Evolutionary conservation across 306 rosid species (phyloP).

Genomic region (Malus asiatica): DNA sequence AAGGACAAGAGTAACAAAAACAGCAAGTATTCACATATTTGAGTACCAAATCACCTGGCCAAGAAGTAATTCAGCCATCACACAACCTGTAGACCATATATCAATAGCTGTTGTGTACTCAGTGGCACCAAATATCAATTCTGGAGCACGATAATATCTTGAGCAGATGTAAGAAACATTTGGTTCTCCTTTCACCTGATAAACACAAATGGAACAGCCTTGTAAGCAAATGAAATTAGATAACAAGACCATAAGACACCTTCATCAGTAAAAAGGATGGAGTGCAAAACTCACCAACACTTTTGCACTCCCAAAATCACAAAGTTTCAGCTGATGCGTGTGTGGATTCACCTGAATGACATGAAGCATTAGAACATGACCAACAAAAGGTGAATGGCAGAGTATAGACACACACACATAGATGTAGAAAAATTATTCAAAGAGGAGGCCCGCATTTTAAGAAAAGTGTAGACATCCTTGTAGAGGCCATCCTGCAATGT

Average conservation of each 20-base stretch:
- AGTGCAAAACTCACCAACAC: constrained; percentile 62
- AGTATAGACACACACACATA: neutral
- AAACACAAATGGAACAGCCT: constrained; percentile 14
- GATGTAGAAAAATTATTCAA: neutral
- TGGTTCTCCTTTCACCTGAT: constrained; percentile 97
- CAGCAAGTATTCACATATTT: constrained; percentile 5
- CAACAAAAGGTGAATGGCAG: neutral
- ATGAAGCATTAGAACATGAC: constrained; percentile 24
- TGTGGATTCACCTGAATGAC: constrained; percentile 89
- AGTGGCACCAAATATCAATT: constrained; percentile 95
- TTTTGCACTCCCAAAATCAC: constrained; percentile 99
- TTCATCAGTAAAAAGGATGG: constrained; percentile 13
- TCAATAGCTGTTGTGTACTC: constrained; percentile 97
- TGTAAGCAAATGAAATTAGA: neutral
- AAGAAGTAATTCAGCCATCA: constrained; percentile 95
- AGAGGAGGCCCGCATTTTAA: neutral
- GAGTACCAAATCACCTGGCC: constrained; percentile 76
- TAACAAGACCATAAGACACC: constrained; percentile 7
- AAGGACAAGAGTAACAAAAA: neutral
- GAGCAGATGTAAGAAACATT: constrained; percentile 98
- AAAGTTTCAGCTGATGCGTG: constrained; percentile 93
- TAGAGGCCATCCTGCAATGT: neutral
- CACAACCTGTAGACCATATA: constrained; percentile 99
- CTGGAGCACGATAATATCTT: constrained; percentile 98
- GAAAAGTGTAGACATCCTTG: neutral